These are phyloP conservation scores for Aureobasidium mangrovei DNA, from an alignment of 2,329 filamentous ascomycete species.

Conservation along the genomic window DNA sequence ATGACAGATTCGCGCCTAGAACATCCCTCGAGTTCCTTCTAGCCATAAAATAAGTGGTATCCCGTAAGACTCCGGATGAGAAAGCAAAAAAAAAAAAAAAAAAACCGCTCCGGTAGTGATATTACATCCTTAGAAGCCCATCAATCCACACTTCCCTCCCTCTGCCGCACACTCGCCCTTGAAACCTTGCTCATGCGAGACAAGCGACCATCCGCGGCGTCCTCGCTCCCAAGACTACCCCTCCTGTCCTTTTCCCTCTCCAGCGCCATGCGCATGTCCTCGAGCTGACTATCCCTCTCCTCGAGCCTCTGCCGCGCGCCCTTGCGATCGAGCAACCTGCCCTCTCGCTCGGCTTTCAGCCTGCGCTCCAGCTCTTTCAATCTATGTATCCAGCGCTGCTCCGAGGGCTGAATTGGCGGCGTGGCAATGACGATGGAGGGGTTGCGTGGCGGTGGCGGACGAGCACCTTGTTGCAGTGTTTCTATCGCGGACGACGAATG, in stretches of 20 bases:
- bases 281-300: conserved; percentile 65
- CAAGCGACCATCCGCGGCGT: neutral
- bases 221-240: conserved; percentile 15
- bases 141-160: too few species aligned
- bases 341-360: conserved; percentile 83
- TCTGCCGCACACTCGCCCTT: too few species aligned
- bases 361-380: conserved; percentile 81
- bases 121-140: too few species aligned
- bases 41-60: too few species aligned
- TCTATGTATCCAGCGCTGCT: conserved; percentile 76
- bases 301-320: conserved; percentile 74
- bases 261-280: conserved; percentile 57
- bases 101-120: too few species aligned
- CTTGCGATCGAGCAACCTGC: conserved; percentile 70
- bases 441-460: neutral
- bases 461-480: conserved; percentile 19
- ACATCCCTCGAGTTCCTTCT: too few species aligned
- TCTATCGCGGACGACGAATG: conserved; percentile 46
- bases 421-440: conserved; percentile 27
- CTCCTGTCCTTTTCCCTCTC: conserved; percentile 45
- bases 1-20: too few species aligned
- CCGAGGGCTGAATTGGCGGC: conserved; percentile 39
- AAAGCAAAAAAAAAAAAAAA: too few species aligned
- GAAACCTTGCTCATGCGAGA: too few species aligned
- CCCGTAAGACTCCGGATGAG: too few species aligned